phyloP scores from a whole-genome alignment of 371 early-diverging fungal species.

The Batkoa obscura region DNA sequence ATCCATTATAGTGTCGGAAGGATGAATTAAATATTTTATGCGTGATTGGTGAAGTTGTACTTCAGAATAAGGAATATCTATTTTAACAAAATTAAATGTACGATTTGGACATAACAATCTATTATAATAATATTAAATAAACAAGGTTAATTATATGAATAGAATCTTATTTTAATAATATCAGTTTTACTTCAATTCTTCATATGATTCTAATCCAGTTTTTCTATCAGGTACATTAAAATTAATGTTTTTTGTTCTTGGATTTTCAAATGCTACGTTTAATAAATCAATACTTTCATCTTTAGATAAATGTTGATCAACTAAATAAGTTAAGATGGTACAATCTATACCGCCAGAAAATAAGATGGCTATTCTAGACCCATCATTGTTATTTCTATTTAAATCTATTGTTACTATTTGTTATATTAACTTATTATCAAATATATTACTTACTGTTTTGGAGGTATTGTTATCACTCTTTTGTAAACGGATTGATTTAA shows the following conservation, averaged over 20 bases:
- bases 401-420: neutral
- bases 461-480: conserved; percentile 4
- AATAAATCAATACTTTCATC: conserved; percentile 73
- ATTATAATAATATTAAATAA: neutral
- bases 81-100: conserved; percentile 72
- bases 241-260: conserved; percentile 21
- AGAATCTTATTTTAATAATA: neutral
- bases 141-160: too few relatives aligned
- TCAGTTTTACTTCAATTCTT: conserved; percentile 28
- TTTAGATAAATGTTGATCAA: conserved; percentile 39
- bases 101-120: conserved; percentile 39
- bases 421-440: too few relatives aligned
- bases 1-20: conserved; percentile 86
- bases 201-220: conserved; percentile 46
- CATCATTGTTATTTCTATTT: neutral
- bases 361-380: conserved; percentile 45
- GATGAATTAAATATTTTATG: conserved; percentile 54
- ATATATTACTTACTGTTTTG: too few relatives aligned
- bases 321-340: conserved; percentile 60
- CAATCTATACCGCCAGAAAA: conserved; percentile 95
- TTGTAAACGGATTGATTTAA: neutral
- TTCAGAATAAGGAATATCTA: conserved; percentile 65
- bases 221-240: conserved; percentile 70
- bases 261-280: conserved; percentile 92
- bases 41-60: conserved; percentile 26